Conservation (phyloP, 148 eudicot genomes). For the Pouteria glomerata region DNA sequence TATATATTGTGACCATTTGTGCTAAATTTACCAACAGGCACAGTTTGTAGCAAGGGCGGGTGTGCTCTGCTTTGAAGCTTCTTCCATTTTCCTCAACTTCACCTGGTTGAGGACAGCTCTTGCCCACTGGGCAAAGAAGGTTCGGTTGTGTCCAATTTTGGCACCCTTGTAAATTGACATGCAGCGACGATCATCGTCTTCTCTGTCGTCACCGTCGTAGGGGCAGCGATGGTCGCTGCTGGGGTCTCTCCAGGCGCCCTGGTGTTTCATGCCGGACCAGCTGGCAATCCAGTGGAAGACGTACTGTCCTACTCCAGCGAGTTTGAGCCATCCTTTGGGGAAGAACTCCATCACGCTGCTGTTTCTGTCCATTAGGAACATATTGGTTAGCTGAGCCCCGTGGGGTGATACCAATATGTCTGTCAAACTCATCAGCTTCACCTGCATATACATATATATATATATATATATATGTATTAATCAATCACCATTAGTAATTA, state of each 20-base stretch:
- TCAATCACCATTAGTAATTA: background rate
- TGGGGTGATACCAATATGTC: slow-evolving; percentile 71
- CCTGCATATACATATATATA: slow-evolving; percentile 29
- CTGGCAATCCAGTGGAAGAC: slow-evolving; percentile 58
- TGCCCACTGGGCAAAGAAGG: slow-evolving; percentile 52
- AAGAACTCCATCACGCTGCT: slow-evolving; percentile 83
- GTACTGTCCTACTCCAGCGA: slow-evolving; percentile 70
- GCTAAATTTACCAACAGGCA: slow-evolving; percentile 21
- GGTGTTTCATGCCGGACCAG: slow-evolving; percentile 79
- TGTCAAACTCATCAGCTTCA: slow-evolving; percentile 65
- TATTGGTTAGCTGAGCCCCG: slow-evolving; percentile 76
- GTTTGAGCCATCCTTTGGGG: slow-evolving; percentile 80
- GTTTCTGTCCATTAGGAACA: slow-evolving; percentile 75
- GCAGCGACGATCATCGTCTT: slow-evolving; percentile 56
- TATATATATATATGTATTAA: background rate
- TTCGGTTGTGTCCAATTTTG: slow-evolving; percentile 49
- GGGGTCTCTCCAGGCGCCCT: slow-evolving; percentile 63
- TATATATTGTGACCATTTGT: too few species aligned
- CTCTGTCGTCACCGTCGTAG: slow-evolving; percentile 40
- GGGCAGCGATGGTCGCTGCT: slow-evolving; percentile 44
- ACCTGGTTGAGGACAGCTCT: slow-evolving; percentile 42
- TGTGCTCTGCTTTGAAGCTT: background rate
- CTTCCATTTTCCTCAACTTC: slow-evolving; percentile 30
- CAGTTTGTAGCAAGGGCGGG: slow-evolving; percentile 3
- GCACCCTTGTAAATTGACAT: slow-evolving; percentile 61